Evolutionary conservation across 2,329 filamentous ascomycete genomes (phyloP), one percentile per base, ranked within the genome.

Genomic region (Dactylonectria macrodidyma): DNA sequence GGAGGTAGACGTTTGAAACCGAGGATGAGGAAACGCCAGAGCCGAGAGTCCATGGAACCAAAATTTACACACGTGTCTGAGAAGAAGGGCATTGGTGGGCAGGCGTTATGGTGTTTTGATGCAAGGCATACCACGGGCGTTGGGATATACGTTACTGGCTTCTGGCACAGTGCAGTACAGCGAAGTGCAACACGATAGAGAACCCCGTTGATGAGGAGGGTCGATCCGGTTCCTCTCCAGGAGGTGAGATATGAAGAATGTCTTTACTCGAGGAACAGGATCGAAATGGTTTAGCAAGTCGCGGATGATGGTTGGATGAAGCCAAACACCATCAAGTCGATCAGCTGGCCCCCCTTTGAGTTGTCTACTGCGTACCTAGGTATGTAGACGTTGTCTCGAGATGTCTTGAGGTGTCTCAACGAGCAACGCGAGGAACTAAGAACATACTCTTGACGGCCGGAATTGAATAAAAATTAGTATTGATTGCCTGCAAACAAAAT

Each of bases 51-150:
- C 58, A 62, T 47, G 30, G 50, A 44, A 34, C 36, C 34, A 50
- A 48, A 62, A 61, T 48, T 61, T 61, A 59, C 59, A 66, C 58
- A 66, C 58, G 52, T 66, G 64, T 59, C 58, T 38, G 58, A 54
- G 58, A 66, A 56, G 54, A 66, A 62, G 59, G 64, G 58, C 59
- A 62, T 62, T 62, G 55, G 41, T 46, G 41, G 44, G 48, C 36
- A 58, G 63, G 64, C 64, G 64, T 66, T 66, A 62, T 59, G 64
- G 64, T 66, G 64, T 66, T 66, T 66, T 66, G 64, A 62, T 66
- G 62, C 59, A 59, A 66, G 64, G 64, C 64, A 66, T 66, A 66
- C 64, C 64, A 66, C 54, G 59, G 64, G 64, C 64, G 64, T 66
- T 66, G 64, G 64, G 58, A 66, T 66, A 66, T 66, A 66, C 19